A percentile compares a stretch with the other conserved stretches of the same genome.
Evolutionary conservation across 1,139 yeast genomes (phyloP).

Genomic region (Arxiozyma heterogenica): DNA sequence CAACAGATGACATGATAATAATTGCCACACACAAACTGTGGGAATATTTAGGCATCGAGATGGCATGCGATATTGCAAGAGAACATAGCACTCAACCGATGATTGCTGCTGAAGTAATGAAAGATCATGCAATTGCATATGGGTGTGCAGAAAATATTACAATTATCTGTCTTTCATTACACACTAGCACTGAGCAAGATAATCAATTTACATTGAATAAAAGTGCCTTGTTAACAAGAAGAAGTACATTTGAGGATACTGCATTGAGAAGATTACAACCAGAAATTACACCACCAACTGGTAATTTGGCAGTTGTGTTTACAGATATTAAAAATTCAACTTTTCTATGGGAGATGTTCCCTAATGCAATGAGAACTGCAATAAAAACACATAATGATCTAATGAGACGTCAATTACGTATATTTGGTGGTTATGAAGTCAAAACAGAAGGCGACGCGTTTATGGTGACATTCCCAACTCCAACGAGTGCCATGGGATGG

Average conservation of each 20-base stretch:
- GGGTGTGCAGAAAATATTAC: conserved; percentile 81
- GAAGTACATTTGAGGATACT: conserved; percentile 64
- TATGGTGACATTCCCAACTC: conserved; percentile 96
- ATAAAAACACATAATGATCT: conserved; percentile 87
- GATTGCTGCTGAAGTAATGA: conserved; percentile 83
- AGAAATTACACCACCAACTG: conserved; percentile 92
- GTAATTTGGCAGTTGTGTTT: conserved; percentile 88
- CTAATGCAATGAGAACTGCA: conserved; percentile 93
- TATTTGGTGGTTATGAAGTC: conserved; percentile 95
- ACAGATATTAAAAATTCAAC: conserved; percentile 97
- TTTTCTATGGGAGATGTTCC: conserved; percentile 83
- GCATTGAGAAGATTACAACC: conserved; percentile 75
- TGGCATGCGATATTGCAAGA: conserved; percentile 85
- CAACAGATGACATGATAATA: conserved; percentile 77
- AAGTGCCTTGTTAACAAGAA: conserved; percentile 32
- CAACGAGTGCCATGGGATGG: conserved; percentile 86
- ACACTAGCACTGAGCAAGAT: conserved; percentile 38
- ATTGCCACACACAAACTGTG: conserved; percentile 78
- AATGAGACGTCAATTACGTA: conserved; percentile 87
- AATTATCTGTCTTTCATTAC: conserved; percentile 69
- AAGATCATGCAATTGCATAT: conserved; percentile 90
- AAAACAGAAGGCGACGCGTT: conserved; percentile 99
- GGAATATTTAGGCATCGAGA: conserved; percentile 74
- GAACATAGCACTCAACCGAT: conserved; percentile 77
- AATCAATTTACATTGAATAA: conserved; percentile 32